These are phyloP conservation scores for Quercus engelmannii DNA, from an alignment of 306 rosid species.

Conservation along the genomic window DNA sequence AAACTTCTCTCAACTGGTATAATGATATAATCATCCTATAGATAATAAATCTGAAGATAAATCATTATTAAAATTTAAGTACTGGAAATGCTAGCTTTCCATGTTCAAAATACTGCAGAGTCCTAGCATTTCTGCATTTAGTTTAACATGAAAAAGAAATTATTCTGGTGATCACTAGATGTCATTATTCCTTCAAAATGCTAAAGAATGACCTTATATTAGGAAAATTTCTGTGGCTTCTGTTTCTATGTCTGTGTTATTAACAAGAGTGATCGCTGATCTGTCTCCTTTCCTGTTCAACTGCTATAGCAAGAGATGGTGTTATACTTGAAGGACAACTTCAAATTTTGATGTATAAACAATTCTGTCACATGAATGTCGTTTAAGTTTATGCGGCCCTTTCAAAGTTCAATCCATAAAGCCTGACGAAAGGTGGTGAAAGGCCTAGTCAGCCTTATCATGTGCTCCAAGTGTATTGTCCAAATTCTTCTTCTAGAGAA, in stretches of 20 bases:
- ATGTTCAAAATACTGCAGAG: background rate
- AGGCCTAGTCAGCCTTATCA: background rate
- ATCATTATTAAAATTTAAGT: background rate
- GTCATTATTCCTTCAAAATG: background rate
- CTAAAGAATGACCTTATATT: background rate
- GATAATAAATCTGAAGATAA: background rate
- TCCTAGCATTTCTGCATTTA: background rate
- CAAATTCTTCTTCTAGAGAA: background rate
- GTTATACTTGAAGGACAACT: constrained; percentile 59
- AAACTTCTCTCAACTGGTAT: too few species aligned
- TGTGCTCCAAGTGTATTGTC: background rate
- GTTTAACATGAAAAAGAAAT: background rate
- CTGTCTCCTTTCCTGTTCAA: background rate
- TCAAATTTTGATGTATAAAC: constrained; percentile 57
- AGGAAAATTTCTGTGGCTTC: background rate
- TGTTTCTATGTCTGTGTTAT: background rate
- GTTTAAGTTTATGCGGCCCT: background rate
- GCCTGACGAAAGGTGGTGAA: background rate
- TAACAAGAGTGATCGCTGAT: background rate
- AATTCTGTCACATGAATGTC: background rate
- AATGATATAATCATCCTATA: background rate
- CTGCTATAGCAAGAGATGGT: constrained; percentile 77
- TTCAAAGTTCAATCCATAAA: background rate
- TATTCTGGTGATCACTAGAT: background rate
- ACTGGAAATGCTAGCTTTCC: background rate